Evolutionary conservation across 2,329 filamentous ascomycete species (phyloP), one percentile per base, ranked within the genome.

Genomic region (Aspergillus terreus): DNA sequence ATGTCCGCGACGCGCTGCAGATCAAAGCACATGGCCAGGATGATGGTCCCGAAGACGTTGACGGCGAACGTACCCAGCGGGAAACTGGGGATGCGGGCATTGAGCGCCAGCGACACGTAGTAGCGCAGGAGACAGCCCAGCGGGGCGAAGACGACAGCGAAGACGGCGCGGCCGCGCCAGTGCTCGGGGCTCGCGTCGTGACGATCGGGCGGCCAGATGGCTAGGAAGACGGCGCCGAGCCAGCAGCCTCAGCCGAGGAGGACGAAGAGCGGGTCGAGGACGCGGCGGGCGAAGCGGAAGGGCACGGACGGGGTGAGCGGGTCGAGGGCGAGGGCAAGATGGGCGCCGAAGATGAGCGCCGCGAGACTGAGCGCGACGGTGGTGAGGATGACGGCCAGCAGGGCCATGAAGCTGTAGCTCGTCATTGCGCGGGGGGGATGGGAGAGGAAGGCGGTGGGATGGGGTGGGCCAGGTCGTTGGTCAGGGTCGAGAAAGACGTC

Each of bases 51-150:
- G 12, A 86, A 67, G 4, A 95, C 76, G 63, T 97, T 97, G 25
- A 87, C 90, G 0, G 76, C 72, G 62, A 96, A 96, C 0, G 92
- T 97, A 2, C 92, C 92, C 0, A 96, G 69, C 0, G 92, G 92
- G 59, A 96, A 96, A 0, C 79, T 73, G 0, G 83, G 69, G 0
- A 83, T 59, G 17, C 82, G 76, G 0, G 80, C 75, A 62, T 96
- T 96, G n/a, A 96, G 79, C 21, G 76, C 69, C 6, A 88, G 65
- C 0, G 87, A 87, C 1, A 82, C 70, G 65, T 90, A 92, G 73
- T 88, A 95, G 3, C 92, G 82, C 0, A 80, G 65, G 0, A 96
- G 71, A 59, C 87, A 92, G 0, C 92, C 92, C 0, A 90, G 59
- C 0, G 92, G 92, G 1, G 90, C 88, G 62, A 96, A 94, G 2